Evolutionary conservation across 2,329 filamentous ascomycete species (phyloP).

Genomic region (Zarea fungicola): DNA sequence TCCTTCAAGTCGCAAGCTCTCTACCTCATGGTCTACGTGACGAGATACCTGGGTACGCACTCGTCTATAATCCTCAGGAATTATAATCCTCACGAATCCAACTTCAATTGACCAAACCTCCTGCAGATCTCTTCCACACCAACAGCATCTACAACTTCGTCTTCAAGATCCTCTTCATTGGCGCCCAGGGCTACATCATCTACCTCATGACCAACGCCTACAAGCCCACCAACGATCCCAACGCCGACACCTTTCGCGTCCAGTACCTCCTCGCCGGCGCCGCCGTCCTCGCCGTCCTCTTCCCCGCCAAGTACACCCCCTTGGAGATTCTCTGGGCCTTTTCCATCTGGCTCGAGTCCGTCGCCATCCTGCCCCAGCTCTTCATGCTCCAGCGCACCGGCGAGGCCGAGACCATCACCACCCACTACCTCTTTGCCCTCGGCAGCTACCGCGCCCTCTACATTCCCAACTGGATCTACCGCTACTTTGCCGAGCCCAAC

Average conservation of each 20-base stretch:
- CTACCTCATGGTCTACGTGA: constrained; percentile 90
- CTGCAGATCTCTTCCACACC: constrained; percentile 76
- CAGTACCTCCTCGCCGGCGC: constrained; percentile 86
- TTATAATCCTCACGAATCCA: too few species aligned
- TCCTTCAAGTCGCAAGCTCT: constrained; percentile 98
- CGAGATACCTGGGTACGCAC: constrained; percentile 76
- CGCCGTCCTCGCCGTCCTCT: constrained; percentile 70
- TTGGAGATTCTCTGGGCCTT: constrained; percentile 95
- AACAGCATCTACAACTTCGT: constrained; percentile 83
- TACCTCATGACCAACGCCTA: constrained; percentile 98
- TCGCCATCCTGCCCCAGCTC: constrained; percentile 93
- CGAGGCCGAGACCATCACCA: constrained; percentile 98
- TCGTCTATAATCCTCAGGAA: neutral
- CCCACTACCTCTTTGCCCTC: constrained; percentile 92
- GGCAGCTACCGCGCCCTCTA: constrained; percentile 90
- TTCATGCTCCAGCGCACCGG: constrained; percentile 98
- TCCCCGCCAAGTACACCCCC: constrained; percentile 78
- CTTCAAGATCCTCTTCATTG: constrained; percentile 95
- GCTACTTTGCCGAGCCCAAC: constrained; percentile 69
- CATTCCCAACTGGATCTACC: constrained; percentile 97
- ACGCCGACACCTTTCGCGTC: constrained; percentile 94
- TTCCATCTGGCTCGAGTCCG: constrained; percentile 95
- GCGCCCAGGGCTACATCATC: constrained; percentile 84
- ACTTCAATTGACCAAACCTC: neutral
- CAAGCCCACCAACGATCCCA: constrained; percentile 95